Evolutionary conservation across 306 rosid species (phyloP).

Genomic region (Rosa rugosa): DNA sequence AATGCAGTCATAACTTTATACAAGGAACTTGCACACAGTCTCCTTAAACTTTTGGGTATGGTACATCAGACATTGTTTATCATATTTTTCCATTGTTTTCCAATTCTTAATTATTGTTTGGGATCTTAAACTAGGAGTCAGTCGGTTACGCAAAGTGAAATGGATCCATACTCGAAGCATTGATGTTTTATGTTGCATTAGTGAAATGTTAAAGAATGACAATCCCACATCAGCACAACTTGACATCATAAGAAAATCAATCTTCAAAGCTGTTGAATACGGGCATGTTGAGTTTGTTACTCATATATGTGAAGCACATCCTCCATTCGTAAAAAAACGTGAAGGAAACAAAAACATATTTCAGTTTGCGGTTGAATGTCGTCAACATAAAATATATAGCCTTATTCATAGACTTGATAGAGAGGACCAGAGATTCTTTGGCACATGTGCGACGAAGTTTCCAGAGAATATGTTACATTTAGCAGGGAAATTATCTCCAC

Average conservation of each 20-base stretch:
- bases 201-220: rapidly evolving
- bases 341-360: background rate
- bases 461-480: conserved; percentile 2
- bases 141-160: background rate
- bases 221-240: background rate
- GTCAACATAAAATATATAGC: conserved; percentile 11
- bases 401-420: background rate
- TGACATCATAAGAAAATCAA: rapidly evolving
- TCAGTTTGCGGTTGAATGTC: background rate
- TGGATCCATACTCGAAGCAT: background rate
- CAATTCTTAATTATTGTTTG: background rate
- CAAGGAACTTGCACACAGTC: background rate
- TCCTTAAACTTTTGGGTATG: background rate
- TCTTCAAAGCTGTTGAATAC: background rate
- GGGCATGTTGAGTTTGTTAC: background rate
- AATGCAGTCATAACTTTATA: background rate
- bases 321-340: rapidly evolving
- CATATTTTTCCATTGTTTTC: too few relatives aligned
- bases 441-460: rapidly evolving
- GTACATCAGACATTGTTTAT: background rate
- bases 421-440: rapidly evolving
- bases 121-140: background rate
- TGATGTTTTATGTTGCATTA: background rate
- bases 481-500: background rate
- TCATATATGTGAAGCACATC: background rate